Conservation (phyloP, 1,284 basidiomycete species). For the Rhodotorula sp. region DNA sequence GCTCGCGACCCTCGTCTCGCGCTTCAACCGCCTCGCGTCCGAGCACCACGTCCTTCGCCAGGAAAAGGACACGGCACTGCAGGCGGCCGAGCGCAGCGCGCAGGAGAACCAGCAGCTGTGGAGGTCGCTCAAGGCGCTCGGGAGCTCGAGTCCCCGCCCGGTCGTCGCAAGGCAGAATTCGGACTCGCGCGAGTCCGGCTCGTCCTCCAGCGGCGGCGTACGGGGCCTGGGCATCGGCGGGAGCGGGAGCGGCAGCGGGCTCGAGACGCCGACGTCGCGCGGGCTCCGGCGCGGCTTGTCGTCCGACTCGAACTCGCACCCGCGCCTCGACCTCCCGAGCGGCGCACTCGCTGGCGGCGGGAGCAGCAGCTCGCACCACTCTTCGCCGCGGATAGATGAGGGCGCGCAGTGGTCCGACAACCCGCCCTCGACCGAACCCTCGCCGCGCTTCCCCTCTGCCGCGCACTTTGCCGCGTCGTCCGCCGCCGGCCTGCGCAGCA, state of each 20-base stretch:
- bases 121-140: constrained; percentile 27
- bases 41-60: constrained; percentile 10
- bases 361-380: not conserved
- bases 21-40: constrained; percentile 27
- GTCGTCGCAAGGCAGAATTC: constrained; percentile 11
- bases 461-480: not conserved
- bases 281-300: not conserved
- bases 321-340: not conserved
- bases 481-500: constrained; percentile 1
- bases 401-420: not conserved
- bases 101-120: constrained; percentile 35
- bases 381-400: not conserved
- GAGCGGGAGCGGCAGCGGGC: not conserved
- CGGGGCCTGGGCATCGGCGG: not conserved
- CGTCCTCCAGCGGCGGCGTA: not conserved
- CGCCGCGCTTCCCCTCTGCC: constrained; percentile 1
- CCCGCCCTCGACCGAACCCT: not conserved
- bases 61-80: constrained; percentile 16
- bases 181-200: not conserved
- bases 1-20: constrained; percentile 27
- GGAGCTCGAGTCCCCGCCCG: constrained; percentile 24
- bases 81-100: constrained; percentile 12
- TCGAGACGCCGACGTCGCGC: constrained; percentile 2
- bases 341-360: not conserved
- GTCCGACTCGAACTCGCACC: not conserved